Evolutionary conservation across 179 eudicot genomes (phyloP).

Genomic region (Beta lomatogona): DNA sequence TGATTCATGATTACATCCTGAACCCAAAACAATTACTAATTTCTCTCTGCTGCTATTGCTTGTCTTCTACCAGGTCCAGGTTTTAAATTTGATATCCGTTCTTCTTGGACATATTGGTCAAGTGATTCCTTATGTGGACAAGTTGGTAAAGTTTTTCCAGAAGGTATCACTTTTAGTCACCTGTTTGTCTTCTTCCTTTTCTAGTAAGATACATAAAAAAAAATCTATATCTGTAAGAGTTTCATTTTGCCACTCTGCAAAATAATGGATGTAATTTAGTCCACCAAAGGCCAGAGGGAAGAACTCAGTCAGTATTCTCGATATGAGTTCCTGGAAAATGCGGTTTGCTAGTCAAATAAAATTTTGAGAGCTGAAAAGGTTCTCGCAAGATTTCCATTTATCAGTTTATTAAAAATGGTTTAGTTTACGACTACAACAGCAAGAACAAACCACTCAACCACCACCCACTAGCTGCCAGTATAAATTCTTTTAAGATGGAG

Average conservation of each 20-base stretch:
- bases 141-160: slow-evolving; percentile 79
- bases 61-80: slow-evolving; percentile 75
- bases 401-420: not conserved
- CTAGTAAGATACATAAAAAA: not conserved
- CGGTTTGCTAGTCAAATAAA: not conserved
- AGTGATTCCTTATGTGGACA: slow-evolving; percentile 70
- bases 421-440: not conserved
- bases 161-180: slow-evolving; percentile 51
- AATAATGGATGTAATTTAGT: not conserved
- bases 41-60: slow-evolving; percentile 11
- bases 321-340: not conserved
- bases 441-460: not conserved
- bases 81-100: slow-evolving; percentile 78
- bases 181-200: not conserved
- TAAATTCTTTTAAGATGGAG: not conserved
- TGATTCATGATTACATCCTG: not conserved
- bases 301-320: not conserved
- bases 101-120: slow-evolving; percentile 77
- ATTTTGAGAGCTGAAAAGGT: not conserved
- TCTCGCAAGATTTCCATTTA: not conserved
- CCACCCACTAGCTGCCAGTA: not conserved
- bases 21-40: slow-evolving; percentile 1
- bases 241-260: not conserved
- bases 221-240: no score
- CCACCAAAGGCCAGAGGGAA: not conserved